Percentiles rank a stretch among this genome's conserved stretches.
These are phyloP conservation scores for Dioscorea dumetorum DNA, from an alignment of 106 monocot genomes.

Conservation along the genomic window DNA sequence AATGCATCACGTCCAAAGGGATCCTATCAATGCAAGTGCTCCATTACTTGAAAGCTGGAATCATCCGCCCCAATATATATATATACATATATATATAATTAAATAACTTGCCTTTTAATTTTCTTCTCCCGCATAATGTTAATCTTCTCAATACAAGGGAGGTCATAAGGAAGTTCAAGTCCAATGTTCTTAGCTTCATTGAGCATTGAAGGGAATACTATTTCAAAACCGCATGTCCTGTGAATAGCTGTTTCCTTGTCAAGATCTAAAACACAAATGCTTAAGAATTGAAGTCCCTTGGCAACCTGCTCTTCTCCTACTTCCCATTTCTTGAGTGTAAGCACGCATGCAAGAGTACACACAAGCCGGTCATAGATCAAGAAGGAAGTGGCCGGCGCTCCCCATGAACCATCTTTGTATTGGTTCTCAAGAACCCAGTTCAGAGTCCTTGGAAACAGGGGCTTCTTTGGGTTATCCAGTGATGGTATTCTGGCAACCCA, in stretches of 20 bases:
- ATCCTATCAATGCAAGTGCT: slow-evolving; percentile 36
- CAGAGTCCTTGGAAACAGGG: slow-evolving; percentile 65
- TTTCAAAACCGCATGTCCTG: slow-evolving; percentile 82
- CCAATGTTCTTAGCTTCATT: slow-evolving; percentile 47
- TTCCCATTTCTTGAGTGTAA: slow-evolving; percentile 47
- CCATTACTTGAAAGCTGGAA: background rate
- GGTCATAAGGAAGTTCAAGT: slow-evolving; percentile 54
- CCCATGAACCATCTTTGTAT: slow-evolving; percentile 84
- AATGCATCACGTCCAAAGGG: slow-evolving; percentile 68
- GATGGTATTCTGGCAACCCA: slow-evolving; percentile 67
- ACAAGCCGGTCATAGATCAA: slow-evolving; percentile 72
- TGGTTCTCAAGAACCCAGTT: slow-evolving; percentile 76
- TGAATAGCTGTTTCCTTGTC: slow-evolving; percentile 45
- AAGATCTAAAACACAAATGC: slow-evolving; percentile 50
- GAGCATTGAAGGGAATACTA: slow-evolving; percentile 70
- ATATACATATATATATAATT: background rate
- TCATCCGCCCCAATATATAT: background rate
- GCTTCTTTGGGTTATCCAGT: slow-evolving; percentile 18
- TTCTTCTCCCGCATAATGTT: slow-evolving; percentile 24
- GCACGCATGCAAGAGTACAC: slow-evolving; percentile 76
- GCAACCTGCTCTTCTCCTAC: slow-evolving; percentile 13
- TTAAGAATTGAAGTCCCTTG: slow-evolving; percentile 49
- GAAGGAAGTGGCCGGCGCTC: slow-evolving; percentile 42
- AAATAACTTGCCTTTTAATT: slow-evolving; percentile 58
- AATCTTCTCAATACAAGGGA: slow-evolving; percentile 42